phyloP scores from a whole-genome alignment of 768 basidiomycete genomes.

The Amanita thiersii region DNA sequence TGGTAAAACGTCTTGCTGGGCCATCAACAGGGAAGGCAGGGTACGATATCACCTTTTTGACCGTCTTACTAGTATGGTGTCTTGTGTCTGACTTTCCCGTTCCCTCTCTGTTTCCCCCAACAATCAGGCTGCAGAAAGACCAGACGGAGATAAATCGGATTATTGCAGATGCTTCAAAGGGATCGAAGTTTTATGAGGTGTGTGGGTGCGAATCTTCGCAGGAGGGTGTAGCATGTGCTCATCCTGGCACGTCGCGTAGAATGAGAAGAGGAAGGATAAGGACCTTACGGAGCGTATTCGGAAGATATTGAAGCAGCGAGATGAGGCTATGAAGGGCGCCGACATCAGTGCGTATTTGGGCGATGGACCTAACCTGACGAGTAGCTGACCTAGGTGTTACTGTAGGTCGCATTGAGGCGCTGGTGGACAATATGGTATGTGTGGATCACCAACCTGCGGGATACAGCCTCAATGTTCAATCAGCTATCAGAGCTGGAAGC shows the following conservation, averaged over 20 bases:
- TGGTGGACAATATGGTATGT: constrained; percentile 66
- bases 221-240: neutral
- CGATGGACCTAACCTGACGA: too few species aligned
- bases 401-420: constrained; percentile 51
- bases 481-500: constrained; percentile 68
- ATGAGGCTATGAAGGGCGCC: constrained; percentile 45
- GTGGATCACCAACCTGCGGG: neutral
- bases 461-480: neutral
- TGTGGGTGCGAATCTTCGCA: constrained; percentile 14
- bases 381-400: too few species aligned
- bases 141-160: constrained; percentile 81
- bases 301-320: constrained; percentile 55
- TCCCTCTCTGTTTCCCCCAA: too few species aligned
- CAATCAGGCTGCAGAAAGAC: constrained; percentile 66
- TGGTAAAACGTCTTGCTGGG: constrained; percentile 76
- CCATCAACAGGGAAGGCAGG: constrained; percentile 88
- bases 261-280: constrained; percentile 86
- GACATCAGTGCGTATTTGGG: constrained; percentile 53
- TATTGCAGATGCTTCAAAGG: constrained; percentile 87
- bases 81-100: too few species aligned
- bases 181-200: constrained; percentile 88
- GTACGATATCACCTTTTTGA: constrained; percentile 29
- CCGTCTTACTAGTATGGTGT: constrained; percentile 1
- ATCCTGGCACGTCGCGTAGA: constrained; percentile 32
- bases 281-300: constrained; percentile 73